Evolutionary conservation across 2,329 filamentous ascomycete genomes (phyloP), one percentile per base, ranked within the genome.

Genomic region (Cryphonectria parasitica): DNA sequence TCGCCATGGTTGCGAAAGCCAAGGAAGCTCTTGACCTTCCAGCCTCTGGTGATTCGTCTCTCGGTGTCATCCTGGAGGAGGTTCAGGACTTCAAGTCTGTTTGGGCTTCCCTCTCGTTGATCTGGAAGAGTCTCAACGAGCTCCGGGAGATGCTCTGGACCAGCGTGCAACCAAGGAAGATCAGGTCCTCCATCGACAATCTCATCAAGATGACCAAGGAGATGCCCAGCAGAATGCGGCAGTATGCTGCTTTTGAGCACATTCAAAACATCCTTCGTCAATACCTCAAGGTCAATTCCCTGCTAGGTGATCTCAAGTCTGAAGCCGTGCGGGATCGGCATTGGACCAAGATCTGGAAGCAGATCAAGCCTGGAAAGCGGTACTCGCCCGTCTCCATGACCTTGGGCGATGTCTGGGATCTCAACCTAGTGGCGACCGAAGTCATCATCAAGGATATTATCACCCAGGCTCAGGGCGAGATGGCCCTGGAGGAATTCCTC

Each of bases 201-300:
- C 87, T 98, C 67, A 93, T 98, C 80, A 97, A 97, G 84, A 97
- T 97, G 88, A 98, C 95, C 49, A 98, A 97, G 83, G 95, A 98
- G 73, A 98, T 99, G 96, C 96, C 97, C 0, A 97, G 94, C 81
- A 91, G 96, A 71, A 98, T 99, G 95, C 91, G 97, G 72, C 97
- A 99, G 78, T 99, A 99, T 80, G 95, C 97, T 75, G 97, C 97
- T n/a, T 99, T 99, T 79, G 97, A 99, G 81, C 95, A 99, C 78
- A 94, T 99, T 54, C 97, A 99, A 79, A 94, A 90, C 74, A 92
- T 97, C 41, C 88, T 99, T 56, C 92, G 94, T 61, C 91, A 95
- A 73, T 88, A 97, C 64, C 87, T 98, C 74, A 98, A 97, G 80
- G 94, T 97, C 75, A 99, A 98, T 78, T 86, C 91, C 15, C 86